A percentile compares a stretch with the other conserved stretches of the same genome.
phyloP scores from a whole-genome alignment of 2,329 filamentous ascomycete genomes.

The Alternaria rosae region DNA sequence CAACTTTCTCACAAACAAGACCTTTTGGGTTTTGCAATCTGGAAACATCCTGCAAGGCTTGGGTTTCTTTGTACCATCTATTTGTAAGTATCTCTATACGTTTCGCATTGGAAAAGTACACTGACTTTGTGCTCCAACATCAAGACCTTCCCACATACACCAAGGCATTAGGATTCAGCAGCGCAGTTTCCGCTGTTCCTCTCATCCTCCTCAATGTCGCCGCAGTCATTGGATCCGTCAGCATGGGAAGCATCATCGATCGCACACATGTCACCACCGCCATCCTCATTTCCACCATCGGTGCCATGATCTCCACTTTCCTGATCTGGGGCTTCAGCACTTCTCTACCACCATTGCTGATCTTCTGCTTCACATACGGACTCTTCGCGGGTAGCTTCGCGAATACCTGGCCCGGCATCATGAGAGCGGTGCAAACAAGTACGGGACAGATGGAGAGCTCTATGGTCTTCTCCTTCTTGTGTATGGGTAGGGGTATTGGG shows the following conservation, averaged over 20 bases:
- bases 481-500: constrained; percentile 59
- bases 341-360: constrained; percentile 43
- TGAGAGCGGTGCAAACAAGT: constrained; percentile 28
- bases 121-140: background rate
- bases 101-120: background rate
- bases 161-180: constrained; percentile 30
- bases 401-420: constrained; percentile 37
- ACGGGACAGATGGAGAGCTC: constrained; percentile 39
- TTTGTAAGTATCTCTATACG: constrained; percentile 31
- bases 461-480: constrained; percentile 57
- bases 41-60: constrained; percentile 49
- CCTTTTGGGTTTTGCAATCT: constrained; percentile 44
- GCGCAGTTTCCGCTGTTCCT: constrained; percentile 38
- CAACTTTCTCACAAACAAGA: constrained; percentile 36
- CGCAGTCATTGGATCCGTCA: constrained; percentile 46
- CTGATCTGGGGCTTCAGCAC: constrained; percentile 58
- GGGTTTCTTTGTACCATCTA: constrained; percentile 51
- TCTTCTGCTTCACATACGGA: constrained; percentile 47
- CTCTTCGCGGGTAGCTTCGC: constrained; percentile 42
- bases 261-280: constrained; percentile 52
- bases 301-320: constrained; percentile 53
- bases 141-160: constrained; percentile 45
- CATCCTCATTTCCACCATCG: constrained; percentile 52
- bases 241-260: constrained; percentile 52
- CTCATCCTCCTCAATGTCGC: constrained; percentile 49